Evolutionary conservation across 2,329 filamentous ascomycete genomes (phyloP), one percentile per base, ranked within the genome.

Genomic region (Cytospora mali): DNA sequence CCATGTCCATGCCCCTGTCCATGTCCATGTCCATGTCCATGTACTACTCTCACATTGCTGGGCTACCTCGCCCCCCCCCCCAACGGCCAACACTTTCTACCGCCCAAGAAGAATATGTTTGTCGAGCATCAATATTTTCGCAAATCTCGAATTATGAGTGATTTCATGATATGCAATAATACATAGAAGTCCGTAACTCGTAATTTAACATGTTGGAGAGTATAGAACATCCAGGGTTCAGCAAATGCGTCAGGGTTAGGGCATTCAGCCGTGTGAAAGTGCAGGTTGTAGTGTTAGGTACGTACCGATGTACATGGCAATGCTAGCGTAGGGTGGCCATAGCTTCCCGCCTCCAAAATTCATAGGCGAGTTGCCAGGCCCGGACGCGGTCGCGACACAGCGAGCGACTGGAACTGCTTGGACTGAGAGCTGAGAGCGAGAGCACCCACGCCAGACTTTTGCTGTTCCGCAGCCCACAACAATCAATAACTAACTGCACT

Each of bases 341-440:
- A 35, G 25, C 42, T n/a, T 39, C 42, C 23, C 14, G 33, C 25
- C 61, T 46, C 52, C 58, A 53, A 64, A 64, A 64, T 57, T 64
- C 54, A 58, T 35, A 31, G 51, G 58, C 57, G 27, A 57, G 48
- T 29, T 54, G 53, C 33, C 28, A 29, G 54, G 42, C 21, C 49
- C 31, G 31, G 61, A 48, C 63, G 61, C 63, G 63, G 56, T 63
- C 55, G 61, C 61, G 61, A 53, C 57, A 59, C 55, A 56, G 48
- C 23, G 21, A 21, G 50, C 53, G 52, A 46, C 29, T 31, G 42
- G 39, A n/a, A 46, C 25, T 39, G 18, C 28, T 14, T 25, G 13
- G 33, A 35, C 11, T 42, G 39, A 42, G 39, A 21, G 21, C 18
- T 5, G 39, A n/a, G 39, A n/a, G 18, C 11, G 7, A 7, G 39